Base-by-base conservation (phyloP, 371 early-diverging fungal genomes). In the Apophysomyces variabilis region DNA sequence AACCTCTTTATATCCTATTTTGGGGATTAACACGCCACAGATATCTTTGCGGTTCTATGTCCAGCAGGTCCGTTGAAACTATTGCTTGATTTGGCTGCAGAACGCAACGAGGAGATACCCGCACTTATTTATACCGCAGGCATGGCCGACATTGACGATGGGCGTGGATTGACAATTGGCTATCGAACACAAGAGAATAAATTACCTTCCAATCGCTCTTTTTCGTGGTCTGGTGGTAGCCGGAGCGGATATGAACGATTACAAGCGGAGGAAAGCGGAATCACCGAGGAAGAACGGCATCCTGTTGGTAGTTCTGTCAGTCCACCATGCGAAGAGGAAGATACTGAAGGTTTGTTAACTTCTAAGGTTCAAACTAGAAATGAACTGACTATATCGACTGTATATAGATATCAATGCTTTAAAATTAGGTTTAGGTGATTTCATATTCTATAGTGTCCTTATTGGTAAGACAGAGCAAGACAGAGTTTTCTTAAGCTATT, bases 371-470 rank as follows among this genome's bases (percentile, higher is more conserved):
- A 61, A 36, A 14, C 37, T 14, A 9, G 9, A 21, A n/a, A 16
- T 21, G 1, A 50, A 18, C 21, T n/a, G 64, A 8, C 21, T 50
- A 7, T 21, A 21, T 26, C 21, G 54, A 45, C 21, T 47, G 2
- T 50, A 56, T 1, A 65, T 65, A 26, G 72, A 65, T 9, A 38
- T 62, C 60, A 68, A 68, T 35, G 65, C 66, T 35, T 65, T 71
- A 38, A 71, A 71, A 50, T 44, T 71, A 5, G 72, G 72, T 13
- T 41, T 71, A 12, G 72, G 65, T 5, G 72, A 68, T 57, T 71
- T 71, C 46, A 71, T 71, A 11, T 71, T 71, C 41, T 72, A 72
- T 21, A 69, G 72, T 38, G 66, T 66, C 1, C 58, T 72, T n/a
- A 32, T 59, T 59, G 60, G 60, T 14, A 72, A 62, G 44, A 63